Base-by-base conservation (phyloP, 2,329 filamentous ascomycete species). In the Rosellinia necatrix region DNA sequence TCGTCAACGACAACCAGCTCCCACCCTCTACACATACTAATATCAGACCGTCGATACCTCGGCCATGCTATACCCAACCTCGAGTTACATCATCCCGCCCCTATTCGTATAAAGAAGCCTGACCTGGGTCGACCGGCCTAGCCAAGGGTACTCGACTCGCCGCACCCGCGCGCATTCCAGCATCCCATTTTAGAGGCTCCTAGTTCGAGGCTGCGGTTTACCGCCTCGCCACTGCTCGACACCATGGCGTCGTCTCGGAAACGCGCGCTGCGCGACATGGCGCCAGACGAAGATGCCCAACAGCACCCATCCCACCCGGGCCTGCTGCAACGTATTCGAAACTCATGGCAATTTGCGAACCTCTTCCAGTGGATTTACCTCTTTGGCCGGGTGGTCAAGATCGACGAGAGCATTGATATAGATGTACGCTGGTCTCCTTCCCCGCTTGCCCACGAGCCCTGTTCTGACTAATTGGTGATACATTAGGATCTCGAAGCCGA, bases 321-420 rank as follows among this genome's bases (percentile, higher is more conserved):
- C 3, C 66, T 85, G 51, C 78, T 96, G 24, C 77, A 85, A 56
- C 86, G 81, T 63, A 82, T 97, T 64, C 86, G 93, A 61, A 94
- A 90, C 71, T 92, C 90, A 81, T 97, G 93, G 92, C 90, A 97
- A 73, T 97, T 97, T 74, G 91, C 93, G 59, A 93, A 92, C 68
- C 78, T 97, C 6, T 92, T 89, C 76, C 93, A 99, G 75, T 99
- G 92, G 82, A 90, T 97, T 59, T 90, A 88, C 71, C 84, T 93
- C 35, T 99, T 99, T 73, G 92, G 93, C 59, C 87, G 89, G 67
- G 87, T 87, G 38, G 87, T 96, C 71, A 97, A 96, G 76, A 90
- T 97, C 63, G 88, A 94, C 66, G 89, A 96, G 60, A 86, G 89
- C 69, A 81, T 97, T 61, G 91, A 93, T 69, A 89, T 97, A 62